Conservation (phyloP, 768 basidiomycete species). For the Cystofilobasidium capitatum region DNA sequence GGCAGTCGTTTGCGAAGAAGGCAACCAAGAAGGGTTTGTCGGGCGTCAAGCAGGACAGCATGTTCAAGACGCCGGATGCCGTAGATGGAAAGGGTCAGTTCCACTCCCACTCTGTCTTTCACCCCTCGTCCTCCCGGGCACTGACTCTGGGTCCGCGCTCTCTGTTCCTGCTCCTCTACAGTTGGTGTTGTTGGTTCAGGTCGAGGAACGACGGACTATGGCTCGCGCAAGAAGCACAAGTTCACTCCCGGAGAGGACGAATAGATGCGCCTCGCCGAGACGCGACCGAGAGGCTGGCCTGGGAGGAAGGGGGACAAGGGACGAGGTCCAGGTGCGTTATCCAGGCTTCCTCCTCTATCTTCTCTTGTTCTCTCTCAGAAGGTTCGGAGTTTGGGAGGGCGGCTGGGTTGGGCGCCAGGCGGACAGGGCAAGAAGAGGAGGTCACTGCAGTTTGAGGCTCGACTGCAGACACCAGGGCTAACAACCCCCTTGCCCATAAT, state of each 20-base stretch:
- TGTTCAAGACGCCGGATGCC: constrained; percentile 23
- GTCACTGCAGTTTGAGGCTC: too few species aligned
- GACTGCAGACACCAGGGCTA: too few species aligned
- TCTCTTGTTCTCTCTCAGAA: too few species aligned
- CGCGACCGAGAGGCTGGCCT: too few species aligned
- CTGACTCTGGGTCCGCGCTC: too few species aligned
- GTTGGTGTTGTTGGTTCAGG: constrained; percentile 40
- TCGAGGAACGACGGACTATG: constrained; percentile 37
- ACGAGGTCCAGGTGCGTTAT: too few species aligned
- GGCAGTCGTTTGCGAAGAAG: constrained; percentile 42
- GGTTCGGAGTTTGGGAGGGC: too few species aligned
- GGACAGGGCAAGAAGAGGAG: too few species aligned
- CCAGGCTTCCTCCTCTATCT: too few species aligned
- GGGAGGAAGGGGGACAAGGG: too few species aligned
- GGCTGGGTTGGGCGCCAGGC: too few species aligned
- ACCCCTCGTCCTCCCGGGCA: neutral
- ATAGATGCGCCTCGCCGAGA: neutral
- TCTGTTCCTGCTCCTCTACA: constrained; percentile 17
- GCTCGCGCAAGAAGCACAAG: constrained; percentile 40
- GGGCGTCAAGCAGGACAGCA: constrained; percentile 29
- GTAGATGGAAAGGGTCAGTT: constrained; percentile 13
- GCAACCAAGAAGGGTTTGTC: constrained; percentile 41
- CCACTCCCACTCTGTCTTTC: neutral
- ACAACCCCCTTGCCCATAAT: too few species aligned
- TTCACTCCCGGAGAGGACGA: constrained; percentile 33